Evolutionary conservation across 164 flowering plant genomes (phyloP).

Genomic region (Aristolochia fimbriata): DNA sequence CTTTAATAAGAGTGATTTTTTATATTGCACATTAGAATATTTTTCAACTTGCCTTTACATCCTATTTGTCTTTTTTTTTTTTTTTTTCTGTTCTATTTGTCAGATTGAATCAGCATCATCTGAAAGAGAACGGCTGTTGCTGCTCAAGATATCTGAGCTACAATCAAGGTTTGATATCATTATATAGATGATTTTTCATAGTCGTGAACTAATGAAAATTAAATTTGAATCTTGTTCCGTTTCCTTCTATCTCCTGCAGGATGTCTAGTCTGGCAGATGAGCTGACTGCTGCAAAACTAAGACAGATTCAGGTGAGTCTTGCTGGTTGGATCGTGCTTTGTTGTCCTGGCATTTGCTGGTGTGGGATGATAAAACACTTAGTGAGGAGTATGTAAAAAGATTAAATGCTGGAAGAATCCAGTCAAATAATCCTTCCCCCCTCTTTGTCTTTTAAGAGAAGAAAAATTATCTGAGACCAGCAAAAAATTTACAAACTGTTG

Average conservation of each 20-base stretch:
- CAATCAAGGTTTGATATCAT: conserved; percentile 47
- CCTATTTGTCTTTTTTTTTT: neutral
- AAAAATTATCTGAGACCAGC: neutral
- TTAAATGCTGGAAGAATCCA: too few species aligned
- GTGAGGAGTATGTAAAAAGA: too few species aligned
- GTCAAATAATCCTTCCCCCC: too few species aligned
- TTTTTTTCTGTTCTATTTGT: neutral
- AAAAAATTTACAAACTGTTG: neutral
- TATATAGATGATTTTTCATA: neutral
- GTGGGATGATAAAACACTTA: too few species aligned
- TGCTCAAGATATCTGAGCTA: conserved; percentile 51
- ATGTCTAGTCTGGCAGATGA: conserved; percentile 64
- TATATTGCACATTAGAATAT: neutral
- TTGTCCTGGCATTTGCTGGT: neutral
- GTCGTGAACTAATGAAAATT: too few species aligned
- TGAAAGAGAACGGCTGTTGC: conserved; percentile 67
- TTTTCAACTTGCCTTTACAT: neutral
- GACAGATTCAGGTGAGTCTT: conserved; percentile 51
- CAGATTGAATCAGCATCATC: conserved; percentile 58
- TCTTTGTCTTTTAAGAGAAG: neutral
- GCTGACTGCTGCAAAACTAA: conserved; percentile 52
- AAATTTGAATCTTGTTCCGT: too few species aligned
- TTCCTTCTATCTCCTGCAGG: conserved; percentile 28
- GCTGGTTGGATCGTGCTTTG: neutral
- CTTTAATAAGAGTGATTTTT: neutral